Base-by-base conservation (phyloP, 352 stramenopile species). In the Phytophthora crassamura region DNA sequence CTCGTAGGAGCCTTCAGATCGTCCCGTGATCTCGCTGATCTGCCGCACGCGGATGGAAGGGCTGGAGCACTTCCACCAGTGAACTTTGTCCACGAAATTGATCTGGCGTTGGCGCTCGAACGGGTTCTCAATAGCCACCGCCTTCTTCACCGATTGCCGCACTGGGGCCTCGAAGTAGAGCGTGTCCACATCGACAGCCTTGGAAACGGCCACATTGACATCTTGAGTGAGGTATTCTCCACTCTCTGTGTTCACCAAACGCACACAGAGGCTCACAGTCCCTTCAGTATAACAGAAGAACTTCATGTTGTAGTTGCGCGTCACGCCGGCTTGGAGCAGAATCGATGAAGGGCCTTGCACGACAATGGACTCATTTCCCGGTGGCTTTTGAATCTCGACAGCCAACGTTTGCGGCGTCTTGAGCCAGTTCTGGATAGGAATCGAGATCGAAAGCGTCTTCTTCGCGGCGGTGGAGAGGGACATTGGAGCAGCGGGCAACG, bases 41-140 rank as follows among this genome's bases (percentile, higher is more conserved):
- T 93, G 77, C 3, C 70, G 73, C 5, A 98, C 85, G 7, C 88
- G 88, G 32, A 90, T 75, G 14, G 77, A 73, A n/a, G 80, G 69
- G 33, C 74, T 89, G 45, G 91, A 88, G 49, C 84, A 91, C 43
- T 78, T 82, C 93, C 92, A 98, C 89, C 86, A 97, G 5, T 75
- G 70, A 14, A 74, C 55, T 48, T 69, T 74, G 58, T 95, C 78
- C 3, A 67, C 69, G 45, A 94, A 95, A 2, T 75, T 70, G 15
- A 97, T 77, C 2, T 57, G 38, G 18, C 55, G 72, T 11, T 84
- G 72, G 0, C 36, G 51, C 8, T 74, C 65, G 20, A 98, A 91
- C 20, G 93, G 93, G 47, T 98, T 98, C 35, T 96, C 92, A 41
- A 98, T 96, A n/a, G 82, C 80, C 46, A 98, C 78, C 5, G 84